Conservation (phyloP, 2,329 filamentous ascomycete genomes). For the Bimuria novae-zelandiae region DNA sequence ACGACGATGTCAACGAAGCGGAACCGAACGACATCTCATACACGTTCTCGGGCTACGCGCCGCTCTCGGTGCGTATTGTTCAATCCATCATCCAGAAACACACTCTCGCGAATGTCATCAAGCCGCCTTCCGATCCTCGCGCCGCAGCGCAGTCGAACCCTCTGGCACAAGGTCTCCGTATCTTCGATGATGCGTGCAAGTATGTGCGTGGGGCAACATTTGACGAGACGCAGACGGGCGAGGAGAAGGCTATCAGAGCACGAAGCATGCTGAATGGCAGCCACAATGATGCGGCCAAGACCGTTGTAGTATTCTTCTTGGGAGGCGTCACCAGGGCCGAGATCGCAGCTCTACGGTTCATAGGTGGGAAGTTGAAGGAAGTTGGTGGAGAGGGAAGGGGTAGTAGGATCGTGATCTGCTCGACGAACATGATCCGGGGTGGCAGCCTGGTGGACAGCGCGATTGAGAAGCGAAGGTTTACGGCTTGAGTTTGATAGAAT, state of each 20-base stretch:
- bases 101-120: conserved; percentile 68
- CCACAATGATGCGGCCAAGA: conserved; percentile 63
- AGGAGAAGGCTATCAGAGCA: conserved; percentile 89
- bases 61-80: conserved; percentile 85
- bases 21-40: conserved; percentile 96
- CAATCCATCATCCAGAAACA: conserved; percentile 94
- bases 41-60: conserved; percentile 96
- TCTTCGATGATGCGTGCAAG: conserved; percentile 90
- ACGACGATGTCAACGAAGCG: conserved; percentile 95
- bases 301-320: conserved; percentile 93
- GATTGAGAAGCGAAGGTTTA: conserved; percentile 66
- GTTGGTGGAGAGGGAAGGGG: conserved; percentile 66
- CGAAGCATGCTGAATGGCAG: conserved; percentile 79
- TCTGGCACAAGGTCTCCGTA: conserved; percentile 81
- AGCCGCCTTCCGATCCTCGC: conserved; percentile 47
- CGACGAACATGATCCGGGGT: conserved; percentile 88
- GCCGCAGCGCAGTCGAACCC: conserved; percentile 53
- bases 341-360: conserved; percentile 89
- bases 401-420: conserved; percentile 86
- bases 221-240: conserved; percentile 87
- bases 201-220: conserved; percentile 87
- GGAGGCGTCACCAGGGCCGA: conserved; percentile 97
- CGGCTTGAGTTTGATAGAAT: conserved; percentile 3
- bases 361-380: conserved; percentile 75
- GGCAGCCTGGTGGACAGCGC: conserved; percentile 86